Evolutionary conservation across 768 basidiomycete species (phyloP), one percentile per base, ranked within the genome.

Genomic region (Tubosaeta brunneosetosa): DNA sequence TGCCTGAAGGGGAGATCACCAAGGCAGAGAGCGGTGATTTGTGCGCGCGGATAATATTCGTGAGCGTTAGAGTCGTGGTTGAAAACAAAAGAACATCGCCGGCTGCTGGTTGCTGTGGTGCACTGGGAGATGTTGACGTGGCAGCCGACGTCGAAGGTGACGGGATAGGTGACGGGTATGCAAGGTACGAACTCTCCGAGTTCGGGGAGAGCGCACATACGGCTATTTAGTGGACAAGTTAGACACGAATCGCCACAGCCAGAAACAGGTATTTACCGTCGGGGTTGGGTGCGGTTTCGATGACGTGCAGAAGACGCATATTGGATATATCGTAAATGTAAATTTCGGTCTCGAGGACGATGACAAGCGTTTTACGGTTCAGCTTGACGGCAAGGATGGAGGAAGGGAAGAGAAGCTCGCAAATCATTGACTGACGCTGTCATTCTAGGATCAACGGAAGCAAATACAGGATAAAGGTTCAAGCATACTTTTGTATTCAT

Each of bases 241-340:
- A 52, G 49, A 47, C 36, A 41, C 47, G 19, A 31, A 11, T 42
- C 25, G 9, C n/a, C 33, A 45, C 6, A 47, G 10, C 44, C 2
- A 41, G 7, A 34, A 46, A 7, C 11, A 25, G 51, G 46, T 33
- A 32, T 71, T 59, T 70, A 92, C 94, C 94, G 65, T 97, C 88
- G 3, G 95, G 93, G 67, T 99, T 99, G 0, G 91, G 83, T 8
- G 90, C 86, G 0, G 97, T 98, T 74, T 99, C 97, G 42, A 98
- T 94, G 37, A 97, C 95, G 69, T 98, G 95, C 36, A 97, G 73
- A 26, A 99, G 79, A 52, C 94, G 86, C 97, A 99, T 98, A 60
- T 97, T 99, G 44, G 88, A 91, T 63, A 98, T 98, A 67, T 99
- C 97, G 66, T 98, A 98, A 46, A 97, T 93, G 74, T 99, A 99